A percentile compares a stretch with the other conserved stretches of the same genome.
Conservation (phyloP, 148 eudicot species). For the Dysphania ambrosioides region DNA sequence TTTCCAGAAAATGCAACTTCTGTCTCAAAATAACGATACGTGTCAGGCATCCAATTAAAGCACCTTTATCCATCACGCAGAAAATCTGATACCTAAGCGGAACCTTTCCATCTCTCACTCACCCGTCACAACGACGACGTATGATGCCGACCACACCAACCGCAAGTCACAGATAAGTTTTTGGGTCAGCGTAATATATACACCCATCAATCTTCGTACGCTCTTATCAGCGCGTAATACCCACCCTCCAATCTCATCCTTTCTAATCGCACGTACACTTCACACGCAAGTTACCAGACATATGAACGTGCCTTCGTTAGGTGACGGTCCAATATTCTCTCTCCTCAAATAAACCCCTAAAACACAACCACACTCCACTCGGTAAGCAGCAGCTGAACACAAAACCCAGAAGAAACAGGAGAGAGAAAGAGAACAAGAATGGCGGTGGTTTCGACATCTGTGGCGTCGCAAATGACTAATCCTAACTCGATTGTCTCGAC, state of each 20-base stretch:
- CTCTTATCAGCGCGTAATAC: background rate
- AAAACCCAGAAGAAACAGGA: background rate
- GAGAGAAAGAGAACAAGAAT: conserved; percentile 28
- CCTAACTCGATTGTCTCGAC: conserved; percentile 40
- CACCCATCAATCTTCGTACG: background rate
- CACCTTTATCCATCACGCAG: background rate
- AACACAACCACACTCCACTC: background rate
- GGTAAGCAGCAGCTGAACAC: conserved; percentile 1
- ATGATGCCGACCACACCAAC: conserved; percentile 24
- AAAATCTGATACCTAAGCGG: background rate
- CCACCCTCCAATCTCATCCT: conserved; percentile 12
- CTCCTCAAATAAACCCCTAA: conserved; percentile 20
- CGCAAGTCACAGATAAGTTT: conserved; percentile 34
- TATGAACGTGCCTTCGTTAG: background rate
- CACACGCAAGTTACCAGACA: background rate
- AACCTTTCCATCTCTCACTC: background rate
- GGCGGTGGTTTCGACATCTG: conserved; percentile 61
- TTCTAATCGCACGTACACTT: background rate
- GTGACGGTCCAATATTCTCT: background rate
- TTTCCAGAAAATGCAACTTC: too few species aligned
- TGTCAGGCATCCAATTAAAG: background rate
- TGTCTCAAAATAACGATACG: background rate
- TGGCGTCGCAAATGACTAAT: conserved; percentile 41
- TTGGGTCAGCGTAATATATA: too few species aligned
- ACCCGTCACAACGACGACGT: conserved; percentile 20